phyloP scores from a whole-genome alignment of 192 early-diverging fungal species.

The Allomyces javanicus region DNA sequence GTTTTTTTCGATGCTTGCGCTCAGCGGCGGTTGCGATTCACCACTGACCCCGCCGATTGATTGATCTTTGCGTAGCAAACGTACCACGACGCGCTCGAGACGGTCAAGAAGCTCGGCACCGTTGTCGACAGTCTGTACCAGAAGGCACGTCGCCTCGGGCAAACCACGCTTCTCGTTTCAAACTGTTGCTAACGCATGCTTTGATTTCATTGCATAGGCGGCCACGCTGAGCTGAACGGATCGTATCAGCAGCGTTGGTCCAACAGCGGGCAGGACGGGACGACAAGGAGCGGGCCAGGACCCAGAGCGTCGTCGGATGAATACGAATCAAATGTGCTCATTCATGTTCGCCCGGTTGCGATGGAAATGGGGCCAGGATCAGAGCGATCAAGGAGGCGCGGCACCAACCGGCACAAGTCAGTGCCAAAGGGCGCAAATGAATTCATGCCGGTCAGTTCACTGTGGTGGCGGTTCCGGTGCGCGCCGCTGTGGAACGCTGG shows the following conservation, averaged over 20 bases:
- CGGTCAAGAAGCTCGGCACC: conserved; percentile 87
- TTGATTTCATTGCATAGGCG: neutral
- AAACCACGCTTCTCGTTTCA: neutral
- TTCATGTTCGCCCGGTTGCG: too few species aligned
- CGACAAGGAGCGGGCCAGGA: too few species aligned
- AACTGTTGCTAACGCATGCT: neutral
- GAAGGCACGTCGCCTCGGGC: conserved; percentile 31
- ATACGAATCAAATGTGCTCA: too few species aligned
- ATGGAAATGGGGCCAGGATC: too few species aligned
- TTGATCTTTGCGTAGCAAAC: conserved; percentile 39
- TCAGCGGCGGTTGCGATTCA: neutral
- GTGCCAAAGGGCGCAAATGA: too few species aligned
- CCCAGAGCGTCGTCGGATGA: too few species aligned
- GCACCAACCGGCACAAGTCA: too few species aligned
- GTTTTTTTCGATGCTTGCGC: conserved; percentile 8
- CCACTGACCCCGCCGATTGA: neutral
- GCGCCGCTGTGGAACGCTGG: too few species aligned
- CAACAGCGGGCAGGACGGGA: too few species aligned
- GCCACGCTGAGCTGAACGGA: neutral
- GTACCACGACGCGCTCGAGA: conserved; percentile 79
- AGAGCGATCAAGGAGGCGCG: too few species aligned
- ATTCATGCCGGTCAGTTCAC: too few species aligned
- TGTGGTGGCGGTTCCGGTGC: too few species aligned
- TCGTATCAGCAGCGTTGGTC: neutral
- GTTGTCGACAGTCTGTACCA: conserved; percentile 90